Evolutionary conservation across 495 filamentous ascomycete species (phyloP), one percentile per base, ranked within the genome.

Genomic region (Talaromyces wortmannii): DNA sequence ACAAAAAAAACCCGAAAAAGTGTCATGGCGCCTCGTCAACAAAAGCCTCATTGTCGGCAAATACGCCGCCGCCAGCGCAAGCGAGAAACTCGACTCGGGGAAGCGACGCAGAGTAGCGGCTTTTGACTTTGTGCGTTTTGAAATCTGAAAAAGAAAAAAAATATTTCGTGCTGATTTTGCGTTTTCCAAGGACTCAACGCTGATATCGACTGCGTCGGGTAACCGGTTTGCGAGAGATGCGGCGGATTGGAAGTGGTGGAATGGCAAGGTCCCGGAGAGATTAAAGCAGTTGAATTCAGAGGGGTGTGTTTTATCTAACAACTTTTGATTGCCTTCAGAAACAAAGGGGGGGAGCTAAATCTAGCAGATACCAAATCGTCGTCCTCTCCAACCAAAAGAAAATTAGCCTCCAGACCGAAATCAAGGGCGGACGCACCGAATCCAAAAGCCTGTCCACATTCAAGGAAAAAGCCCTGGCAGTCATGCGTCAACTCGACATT

Each of bases 241-340:
- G 0, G 68, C 76, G 4, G 94, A 97, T 67, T 99, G 94, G 94
- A 88, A 87, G 70, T 99, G 94, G 94, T 97, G 92, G 92, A 75
- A 95, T 63, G 45, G 70, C 8, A 78, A 67, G 15, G 89, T 97
- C 1, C 89, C 90, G 0, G 67, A 64, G 0, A 79, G 68, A 11
- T 58, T 98, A 7, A 79, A 78, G 51, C 70, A 83, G 46, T 71
- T 97, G 6, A 76, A 89, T 59, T 71, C 79, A 31, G 82, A 90
- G 63, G 90, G 88, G 83, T 95, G 74, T 36, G 76, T 66, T 18
- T 23, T 55, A 13, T n/a, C n/a, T n/a, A n/a, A n/a, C n/a, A n/a
- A n/a, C n/a, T n/a, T n/a, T n/a, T n/a, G n/a, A n/a, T n/a, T n/a
- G n/a, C n/a, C n/a, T n/a, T n/a, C n/a, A 50, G 23, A n/a, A 36